Conservation (phyloP, 495 filamentous ascomycete species). For the Extremus antarcticus region DNA sequence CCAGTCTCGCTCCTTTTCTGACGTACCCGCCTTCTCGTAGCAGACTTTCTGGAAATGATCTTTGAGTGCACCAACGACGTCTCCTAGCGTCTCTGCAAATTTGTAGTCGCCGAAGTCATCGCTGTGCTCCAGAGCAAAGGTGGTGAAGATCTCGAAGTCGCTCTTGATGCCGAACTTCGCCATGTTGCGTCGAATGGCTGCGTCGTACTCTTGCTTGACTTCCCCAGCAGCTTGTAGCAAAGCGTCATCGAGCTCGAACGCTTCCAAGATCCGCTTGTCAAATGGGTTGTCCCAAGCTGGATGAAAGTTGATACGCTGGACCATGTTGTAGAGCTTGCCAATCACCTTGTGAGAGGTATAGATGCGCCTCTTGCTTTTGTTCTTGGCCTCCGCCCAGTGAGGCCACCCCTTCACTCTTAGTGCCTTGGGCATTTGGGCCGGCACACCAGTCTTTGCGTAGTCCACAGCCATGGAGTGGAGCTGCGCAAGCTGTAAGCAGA, state of each 20-base stretch:
- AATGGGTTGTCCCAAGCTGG: slow-evolving; percentile 61
- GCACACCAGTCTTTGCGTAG: slow-evolving; percentile 77
- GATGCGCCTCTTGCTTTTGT: slow-evolving; percentile 36
- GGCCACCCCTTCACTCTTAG: slow-evolving; percentile 57
- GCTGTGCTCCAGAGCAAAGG: slow-evolving; percentile 66
- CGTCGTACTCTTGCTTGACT: slow-evolving; percentile 70
- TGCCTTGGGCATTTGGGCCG: slow-evolving; percentile 53
- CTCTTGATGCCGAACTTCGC: slow-evolving; percentile 74
- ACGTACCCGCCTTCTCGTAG: slow-evolving; percentile 48
- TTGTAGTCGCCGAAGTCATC: slow-evolving; percentile 64
- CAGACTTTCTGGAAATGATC: slow-evolving; percentile 56
- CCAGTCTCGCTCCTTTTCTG: slow-evolving; percentile 33
- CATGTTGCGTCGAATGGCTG: slow-evolving; percentile 66
- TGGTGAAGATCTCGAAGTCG: slow-evolving; percentile 85
- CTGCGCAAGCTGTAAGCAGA: slow-evolving; percentile 63
- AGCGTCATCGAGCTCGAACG: slow-evolving; percentile 43
- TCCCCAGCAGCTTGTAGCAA: slow-evolving; percentile 47
- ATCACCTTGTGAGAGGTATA: slow-evolving; percentile 66
- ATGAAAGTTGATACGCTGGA: slow-evolving; percentile 55
- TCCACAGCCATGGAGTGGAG: slow-evolving; percentile 90
- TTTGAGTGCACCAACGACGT: slow-evolving; percentile 50
- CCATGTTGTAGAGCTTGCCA: slow-evolving; percentile 71
- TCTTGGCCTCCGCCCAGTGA: slow-evolving; percentile 80
- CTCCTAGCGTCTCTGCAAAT: slow-evolving; percentile 68
- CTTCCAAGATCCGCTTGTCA: slow-evolving; percentile 63